phyloP scores from a whole-genome alignment of 2,329 filamentous ascomycete species.

The Beauveria sp. region DNA sequence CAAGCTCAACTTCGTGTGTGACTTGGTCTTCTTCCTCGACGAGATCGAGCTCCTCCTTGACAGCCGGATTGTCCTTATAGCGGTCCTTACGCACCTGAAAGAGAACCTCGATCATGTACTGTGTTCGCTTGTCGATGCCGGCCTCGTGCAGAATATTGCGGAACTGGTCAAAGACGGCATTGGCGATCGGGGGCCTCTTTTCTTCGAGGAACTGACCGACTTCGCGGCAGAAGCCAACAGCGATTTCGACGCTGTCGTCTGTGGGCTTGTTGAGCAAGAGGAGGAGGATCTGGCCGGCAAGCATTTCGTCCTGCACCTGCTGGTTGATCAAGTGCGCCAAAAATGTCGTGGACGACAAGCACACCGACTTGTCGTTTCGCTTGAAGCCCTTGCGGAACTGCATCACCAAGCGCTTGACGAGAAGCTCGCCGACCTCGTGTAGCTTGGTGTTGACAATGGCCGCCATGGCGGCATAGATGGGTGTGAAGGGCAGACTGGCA shows the following conservation, averaged over 20 bases:
- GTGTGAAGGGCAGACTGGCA: slow-evolving; percentile 89
- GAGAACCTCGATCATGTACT: slow-evolving; percentile 97
- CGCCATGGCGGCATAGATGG: slow-evolving; percentile 91
- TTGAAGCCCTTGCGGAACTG: slow-evolving; percentile 95
- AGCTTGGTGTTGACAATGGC: slow-evolving; percentile 97
- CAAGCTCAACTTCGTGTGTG: slow-evolving; percentile 75
- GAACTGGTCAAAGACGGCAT: slow-evolving; percentile 93
- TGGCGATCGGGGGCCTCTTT: slow-evolving; percentile 82
- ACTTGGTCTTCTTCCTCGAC: slow-evolving; percentile 98
- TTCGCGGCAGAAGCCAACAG: slow-evolving; percentile 85
- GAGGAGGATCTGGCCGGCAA: slow-evolving; percentile 86
- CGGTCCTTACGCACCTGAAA: slow-evolving; percentile 95
- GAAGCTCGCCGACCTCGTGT: slow-evolving; percentile 84
- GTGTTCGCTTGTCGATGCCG: slow-evolving; percentile 94
- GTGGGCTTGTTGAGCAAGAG: slow-evolving; percentile 92
- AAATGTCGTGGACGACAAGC: slow-evolving; percentile 86
- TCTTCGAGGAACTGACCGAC: slow-evolving; percentile 92
- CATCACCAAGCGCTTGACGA: slow-evolving; percentile 76
- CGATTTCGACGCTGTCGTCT: slow-evolving; percentile 96
- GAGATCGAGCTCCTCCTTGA: slow-evolving; percentile 88
- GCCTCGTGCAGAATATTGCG: slow-evolving; percentile 91
- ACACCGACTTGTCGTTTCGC: slow-evolving; percentile 94
- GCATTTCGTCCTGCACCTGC: slow-evolving; percentile 88
- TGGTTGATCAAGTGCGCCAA: slow-evolving; percentile 93
- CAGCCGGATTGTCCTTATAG: slow-evolving; percentile 87